Percentiles rank a stretch among this genome's conserved stretches.
These are phyloP conservation scores for Pythium monospermum DNA, from an alignment of 352 stramenopile species.

Conservation along the genomic window DNA sequence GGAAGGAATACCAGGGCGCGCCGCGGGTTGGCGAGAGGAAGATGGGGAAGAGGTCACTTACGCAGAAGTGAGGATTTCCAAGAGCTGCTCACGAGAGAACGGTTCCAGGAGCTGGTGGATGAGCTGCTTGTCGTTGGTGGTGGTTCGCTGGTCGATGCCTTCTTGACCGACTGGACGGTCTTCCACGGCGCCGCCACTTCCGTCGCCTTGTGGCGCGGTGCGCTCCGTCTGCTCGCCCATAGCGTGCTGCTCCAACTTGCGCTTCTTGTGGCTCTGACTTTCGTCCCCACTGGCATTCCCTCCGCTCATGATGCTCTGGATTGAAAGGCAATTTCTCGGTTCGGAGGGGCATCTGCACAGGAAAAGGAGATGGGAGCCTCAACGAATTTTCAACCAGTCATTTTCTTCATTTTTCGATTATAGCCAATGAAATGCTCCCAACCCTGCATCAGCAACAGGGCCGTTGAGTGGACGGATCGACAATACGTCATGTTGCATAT, in stretches of 20 bases:
- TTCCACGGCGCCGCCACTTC: background rate
- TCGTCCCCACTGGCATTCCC: slow-evolving; percentile 10
- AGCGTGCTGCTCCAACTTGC: slow-evolving; percentile 15
- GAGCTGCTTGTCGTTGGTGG: slow-evolving; percentile 13
- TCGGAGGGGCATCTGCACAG: background rate
- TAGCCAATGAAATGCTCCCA: no score
- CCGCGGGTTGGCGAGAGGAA: no score
- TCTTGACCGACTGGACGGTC: background rate
- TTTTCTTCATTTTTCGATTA: no score
- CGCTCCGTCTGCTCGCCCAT: slow-evolving; percentile 23
- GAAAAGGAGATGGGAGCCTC: slow-evolving; percentile 21
- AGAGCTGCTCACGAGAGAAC: slow-evolving; percentile 54
- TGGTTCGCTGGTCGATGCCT: background rate
- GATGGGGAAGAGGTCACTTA: slow-evolving; percentile 28
- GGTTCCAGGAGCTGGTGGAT: slow-evolving; percentile 37
- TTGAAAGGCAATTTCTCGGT: slow-evolving; percentile 13
- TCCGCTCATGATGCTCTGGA: slow-evolving; percentile 19
- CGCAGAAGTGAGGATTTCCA: slow-evolving; percentile 63
- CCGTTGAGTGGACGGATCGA: no score
- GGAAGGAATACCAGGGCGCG: no score
- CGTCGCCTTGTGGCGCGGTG: slow-evolving; percentile 6
- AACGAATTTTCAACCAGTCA: no score
- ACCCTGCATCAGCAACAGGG: no score
- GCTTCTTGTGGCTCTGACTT: slow-evolving; percentile 32
- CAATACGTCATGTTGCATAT: no score